Evolutionary conservation across 805 yeast genomes (phyloP), one percentile per base, ranked within the genome.

Genomic region (Candida glaebosa): DNA sequence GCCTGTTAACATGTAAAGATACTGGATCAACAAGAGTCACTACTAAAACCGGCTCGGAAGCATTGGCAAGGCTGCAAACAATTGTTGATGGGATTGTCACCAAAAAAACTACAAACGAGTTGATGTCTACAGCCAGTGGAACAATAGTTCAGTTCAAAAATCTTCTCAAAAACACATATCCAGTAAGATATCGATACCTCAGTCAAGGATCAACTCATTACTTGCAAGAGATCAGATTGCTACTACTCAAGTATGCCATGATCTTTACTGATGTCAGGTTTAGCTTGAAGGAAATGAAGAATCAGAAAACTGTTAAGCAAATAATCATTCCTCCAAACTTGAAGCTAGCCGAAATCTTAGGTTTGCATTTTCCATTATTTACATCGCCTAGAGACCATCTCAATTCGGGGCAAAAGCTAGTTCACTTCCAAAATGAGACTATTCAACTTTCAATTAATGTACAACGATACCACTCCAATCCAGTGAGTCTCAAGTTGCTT

Each of bases 1-100:
- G 31, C 14, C 31, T 28, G 31, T 28, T 28, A 28, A 10, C 16
- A 6, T 28, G 31, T 14, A 20, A 19, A 34, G 24, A 19, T 20
- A 18, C 30, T 22, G 38, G 30, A n/a, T 20, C 4, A 5, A 34
- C 24, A 6, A 34, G 24, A 10, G 14, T 34, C 6, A 22, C 30
- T 18, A 20, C 38, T 5, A 34, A 34, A 20, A 12, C 18, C 4
- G 15, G 20, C 14, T 6, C 16, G 12, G 38, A 34, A n/a, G 3
- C n/a, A 20, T 34, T 34, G 20, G 38, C 31, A 5, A 19, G 25
- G 15, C 38, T 34, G 38, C 14, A 15, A 25, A 20, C 14, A 4
- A 16, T 34, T n/a, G 15, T 19, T 9, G 4, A 19, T 17, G 16
- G 18, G 5, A 7, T 4, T 8, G 5, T 19, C 14, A 10, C 5